A percentile compares a stretch with the other conserved stretches of the same genome.
Evolutionary conservation across 1,284 basidiomycete genomes (phyloP).

Genomic region (Coniferiporia sulphurascens): DNA sequence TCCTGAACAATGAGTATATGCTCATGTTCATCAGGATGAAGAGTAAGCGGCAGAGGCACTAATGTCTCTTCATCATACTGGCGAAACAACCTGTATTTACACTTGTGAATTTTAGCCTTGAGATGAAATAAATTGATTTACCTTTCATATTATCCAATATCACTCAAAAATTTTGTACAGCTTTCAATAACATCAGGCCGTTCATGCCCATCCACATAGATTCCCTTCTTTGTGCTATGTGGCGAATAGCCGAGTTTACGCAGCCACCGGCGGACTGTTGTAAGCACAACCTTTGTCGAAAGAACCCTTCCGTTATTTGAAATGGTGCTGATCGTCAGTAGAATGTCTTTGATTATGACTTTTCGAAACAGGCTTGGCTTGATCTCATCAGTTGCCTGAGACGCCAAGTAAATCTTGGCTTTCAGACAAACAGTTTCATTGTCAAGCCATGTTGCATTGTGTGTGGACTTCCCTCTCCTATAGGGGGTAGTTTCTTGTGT

Average conservation of each 20-base stretch:
- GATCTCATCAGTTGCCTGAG: not conserved
- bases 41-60: conserved; percentile 19
- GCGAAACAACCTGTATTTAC: conserved; percentile 13
- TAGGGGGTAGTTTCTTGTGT: not conserved
- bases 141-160: conserved; percentile 14
- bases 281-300: conserved; percentile 12
- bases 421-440: not conserved
- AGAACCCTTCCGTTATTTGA: not conserved
- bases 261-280: conserved; percentile 22
- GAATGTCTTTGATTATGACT: conserved; percentile 21
- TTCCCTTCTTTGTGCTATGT: conserved; percentile 21
- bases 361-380: conserved; percentile 11
- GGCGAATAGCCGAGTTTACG: conserved; percentile 21
- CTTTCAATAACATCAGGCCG: conserved; percentile 23
- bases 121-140: conserved; percentile 13
- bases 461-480: not conserved
- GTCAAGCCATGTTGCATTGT: not conserved
- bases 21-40: conserved; percentile 21
- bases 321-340: conserved; percentile 19
- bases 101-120: not conserved
- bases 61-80: conserved; percentile 18
- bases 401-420: not conserved
- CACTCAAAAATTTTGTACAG: conserved; percentile 21
- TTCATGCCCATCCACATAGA: conserved; percentile 28
- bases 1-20: conserved; percentile 25